Evolutionary conservation across 306 rosid genomes (phyloP).

Genomic region (Mucuna pruriens): DNA sequence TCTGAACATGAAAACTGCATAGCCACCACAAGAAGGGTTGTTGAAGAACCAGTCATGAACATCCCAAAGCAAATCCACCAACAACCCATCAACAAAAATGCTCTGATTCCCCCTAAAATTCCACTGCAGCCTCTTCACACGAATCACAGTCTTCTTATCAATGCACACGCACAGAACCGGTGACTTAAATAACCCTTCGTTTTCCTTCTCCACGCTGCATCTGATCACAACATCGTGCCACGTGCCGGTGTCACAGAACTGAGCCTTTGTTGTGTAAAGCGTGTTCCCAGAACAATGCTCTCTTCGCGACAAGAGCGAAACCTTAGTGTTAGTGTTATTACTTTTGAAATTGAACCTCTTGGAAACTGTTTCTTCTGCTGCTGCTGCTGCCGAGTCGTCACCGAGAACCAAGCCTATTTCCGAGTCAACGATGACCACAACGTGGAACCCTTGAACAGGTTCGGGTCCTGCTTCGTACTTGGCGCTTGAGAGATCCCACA

Average conservation of each 20-base stretch:
- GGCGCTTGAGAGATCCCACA: constrained; percentile 86
- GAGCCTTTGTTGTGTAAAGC: constrained; percentile 71
- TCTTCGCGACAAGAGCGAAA: constrained; percentile 55
- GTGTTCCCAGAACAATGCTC: constrained; percentile 73
- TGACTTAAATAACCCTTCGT: constrained; percentile 49
- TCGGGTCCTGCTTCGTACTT: constrained; percentile 71
- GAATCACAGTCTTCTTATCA: constrained; percentile 80
- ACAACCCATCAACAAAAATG: constrained; percentile 83
- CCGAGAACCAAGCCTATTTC: constrained; percentile 74
- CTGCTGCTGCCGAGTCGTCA: too few species aligned
- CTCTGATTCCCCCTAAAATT: constrained; percentile 95
- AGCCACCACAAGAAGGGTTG: constrained; percentile 48
- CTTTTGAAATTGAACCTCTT: constrained; percentile 45
- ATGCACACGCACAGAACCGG: constrained; percentile 67
- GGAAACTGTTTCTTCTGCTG: constrained; percentile 52
- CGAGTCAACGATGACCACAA: constrained; percentile 65
- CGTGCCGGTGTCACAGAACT: constrained; percentile 69
- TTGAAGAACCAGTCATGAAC: constrained; percentile 95
- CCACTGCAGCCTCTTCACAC: constrained; percentile 93
- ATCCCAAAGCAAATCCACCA: constrained; percentile 97
- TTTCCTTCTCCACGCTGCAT: constrained; percentile 67
- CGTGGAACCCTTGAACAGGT: constrained; percentile 68
- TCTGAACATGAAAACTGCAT: constrained; percentile 91
- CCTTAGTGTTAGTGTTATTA: constrained; percentile 40
- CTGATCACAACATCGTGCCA: constrained; percentile 69